A percentile compares a stretch with the other conserved stretches of the same genome.
These are phyloP conservation scores for Rhizopogon salebrosus DNA, from an alignment of 768 basidiomycete species.

Conservation along the genomic window DNA sequence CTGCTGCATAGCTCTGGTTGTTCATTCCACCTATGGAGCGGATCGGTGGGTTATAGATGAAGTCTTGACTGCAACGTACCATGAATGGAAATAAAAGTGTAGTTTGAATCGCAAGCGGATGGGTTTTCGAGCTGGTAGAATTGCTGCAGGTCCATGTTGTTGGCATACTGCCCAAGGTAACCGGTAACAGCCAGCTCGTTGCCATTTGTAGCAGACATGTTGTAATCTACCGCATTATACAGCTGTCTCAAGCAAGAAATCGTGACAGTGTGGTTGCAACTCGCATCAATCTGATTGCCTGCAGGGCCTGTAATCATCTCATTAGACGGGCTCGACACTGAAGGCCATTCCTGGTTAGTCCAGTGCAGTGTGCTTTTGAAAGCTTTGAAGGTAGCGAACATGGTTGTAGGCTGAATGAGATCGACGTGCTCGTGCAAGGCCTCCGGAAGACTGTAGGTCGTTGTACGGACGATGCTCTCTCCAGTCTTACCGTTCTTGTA, in stretches of 20 bases:
- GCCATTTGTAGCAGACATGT: constrained; percentile 33
- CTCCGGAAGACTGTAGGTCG: constrained; percentile 60
- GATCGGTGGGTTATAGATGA: constrained; percentile 6
- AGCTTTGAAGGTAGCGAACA: constrained; percentile 47
- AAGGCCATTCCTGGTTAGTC: constrained; percentile 8
- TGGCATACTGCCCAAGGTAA: constrained; percentile 52
- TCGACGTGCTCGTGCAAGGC: constrained; percentile 57
- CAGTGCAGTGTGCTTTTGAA: constrained; percentile 37
- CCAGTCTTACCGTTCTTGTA: constrained; percentile 53
- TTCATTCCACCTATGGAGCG: constrained; percentile 49
- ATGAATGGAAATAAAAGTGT: constrained; percentile 49
- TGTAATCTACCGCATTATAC: constrained; percentile 48
- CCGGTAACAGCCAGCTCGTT: constrained; percentile 53
- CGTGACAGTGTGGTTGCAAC: constrained; percentile 47
- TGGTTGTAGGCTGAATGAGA: constrained; percentile 67
- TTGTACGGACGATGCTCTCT: constrained; percentile 58
- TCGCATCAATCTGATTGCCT: constrained; percentile 38
- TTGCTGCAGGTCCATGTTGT: constrained; percentile 42
- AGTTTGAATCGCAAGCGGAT: constrained; percentile 43
- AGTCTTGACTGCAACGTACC: constrained; percentile 30
- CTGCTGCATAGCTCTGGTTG: constrained; percentile 44
- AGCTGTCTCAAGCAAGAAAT: constrained; percentile 48
- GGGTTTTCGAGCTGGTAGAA: constrained; percentile 49
- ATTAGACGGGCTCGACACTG: constrained; percentile 1
- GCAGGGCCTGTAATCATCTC: constrained; percentile 23